Percentiles rank a stretch among this genome's conserved stretches.
Evolutionary conservation across 2,329 filamentous ascomycete genomes (phyloP).

Genomic region (Xylariaceae sp.): DNA sequence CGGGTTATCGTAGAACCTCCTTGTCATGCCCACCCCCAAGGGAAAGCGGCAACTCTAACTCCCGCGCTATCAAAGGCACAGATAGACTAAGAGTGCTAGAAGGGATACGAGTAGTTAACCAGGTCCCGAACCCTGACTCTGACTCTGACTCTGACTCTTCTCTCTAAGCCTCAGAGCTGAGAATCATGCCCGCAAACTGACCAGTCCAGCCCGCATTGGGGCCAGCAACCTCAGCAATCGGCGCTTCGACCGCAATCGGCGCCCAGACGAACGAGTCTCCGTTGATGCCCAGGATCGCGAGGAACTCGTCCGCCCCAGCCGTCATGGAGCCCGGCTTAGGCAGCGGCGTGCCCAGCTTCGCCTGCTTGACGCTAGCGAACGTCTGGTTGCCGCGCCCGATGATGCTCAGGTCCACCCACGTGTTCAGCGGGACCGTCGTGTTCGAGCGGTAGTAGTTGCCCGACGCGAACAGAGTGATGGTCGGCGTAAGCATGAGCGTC

Average conservation of each 20-base stretch:
- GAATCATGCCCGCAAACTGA: conserved; percentile 28
- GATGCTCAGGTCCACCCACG: conserved; percentile 31
- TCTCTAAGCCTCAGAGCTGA: conserved; percentile 27
- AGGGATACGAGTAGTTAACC: background rate
- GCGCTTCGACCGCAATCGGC: conserved; percentile 42
- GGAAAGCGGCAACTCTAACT: background rate
- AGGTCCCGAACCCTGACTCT: background rate
- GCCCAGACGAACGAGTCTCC: conserved; percentile 38
- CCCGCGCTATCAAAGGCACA: background rate
- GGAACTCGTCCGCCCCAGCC: conserved; percentile 37
- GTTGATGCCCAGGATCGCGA: conserved; percentile 40
- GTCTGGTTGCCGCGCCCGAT: conserved; percentile 32
- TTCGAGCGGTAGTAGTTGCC: conserved; percentile 36
- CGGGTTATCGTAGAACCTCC: too few species aligned
- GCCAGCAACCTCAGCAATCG: conserved; percentile 37
- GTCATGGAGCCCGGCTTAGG: conserved; percentile 7
- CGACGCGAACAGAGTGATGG: conserved; percentile 33
- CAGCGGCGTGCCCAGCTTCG: conserved; percentile 6
- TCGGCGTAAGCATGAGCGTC: conserved; percentile 37
- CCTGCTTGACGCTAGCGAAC: conserved; percentile 26
- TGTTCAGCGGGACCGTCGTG: conserved; percentile 28
- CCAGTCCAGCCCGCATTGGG: conserved; percentile 31
- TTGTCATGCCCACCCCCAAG: too few species aligned
- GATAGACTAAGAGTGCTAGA: background rate
- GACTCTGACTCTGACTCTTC: background rate